A percentile compares a stretch with the other conserved stretches of the same genome.
phyloP scores from a whole-genome alignment of 306 rosid genomes.

The Vigna radiata region DNA sequence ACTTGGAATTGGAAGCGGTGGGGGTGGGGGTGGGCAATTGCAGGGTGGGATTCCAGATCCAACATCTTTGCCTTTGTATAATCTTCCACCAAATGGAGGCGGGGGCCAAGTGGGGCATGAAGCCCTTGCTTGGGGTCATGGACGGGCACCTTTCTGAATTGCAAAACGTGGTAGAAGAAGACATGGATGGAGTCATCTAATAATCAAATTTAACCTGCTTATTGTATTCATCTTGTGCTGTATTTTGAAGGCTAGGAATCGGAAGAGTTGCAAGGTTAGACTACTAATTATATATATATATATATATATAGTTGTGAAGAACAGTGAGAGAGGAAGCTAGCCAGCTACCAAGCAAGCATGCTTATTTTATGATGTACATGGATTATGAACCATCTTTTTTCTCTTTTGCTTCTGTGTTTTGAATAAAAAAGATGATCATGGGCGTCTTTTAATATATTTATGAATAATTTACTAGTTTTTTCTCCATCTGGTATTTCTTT shows the following conservation, averaged over 20 bases:
- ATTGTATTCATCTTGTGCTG: conserved; percentile 16
- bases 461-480: conserved; percentile 41
- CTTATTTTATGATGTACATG: conserved; percentile 51
- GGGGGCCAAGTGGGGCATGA: conserved; percentile 73
- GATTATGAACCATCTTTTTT: conserved; percentile 36
- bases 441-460: conserved; percentile 37
- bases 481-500: conserved; percentile 14
- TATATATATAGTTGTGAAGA: conserved; percentile 43
- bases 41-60: conserved; percentile 70
- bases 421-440: conserved; percentile 55
- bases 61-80: conserved; percentile 66
- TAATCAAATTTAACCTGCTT: conserved; percentile 13
- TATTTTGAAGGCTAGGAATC: conserved; percentile 45
- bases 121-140: conserved; percentile 80
- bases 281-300: conserved; percentile 19
- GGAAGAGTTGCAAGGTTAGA: conserved; percentile 26
- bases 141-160: conserved; percentile 64
- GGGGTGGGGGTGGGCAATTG: conserved; percentile 52
- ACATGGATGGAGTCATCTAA: conserved; percentile 15
- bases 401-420: conserved; percentile 49
- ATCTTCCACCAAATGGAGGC: conserved; percentile 68
- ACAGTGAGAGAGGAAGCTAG: conserved; percentile 37
- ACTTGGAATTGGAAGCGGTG: conserved; percentile 54
- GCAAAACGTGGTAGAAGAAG: neutral
- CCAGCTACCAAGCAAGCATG: conserved; percentile 35